These are phyloP conservation scores for Cordyceps cicadae DNA, from an alignment of 2,329 filamentous ascomycete species.

Conservation along the genomic window DNA sequence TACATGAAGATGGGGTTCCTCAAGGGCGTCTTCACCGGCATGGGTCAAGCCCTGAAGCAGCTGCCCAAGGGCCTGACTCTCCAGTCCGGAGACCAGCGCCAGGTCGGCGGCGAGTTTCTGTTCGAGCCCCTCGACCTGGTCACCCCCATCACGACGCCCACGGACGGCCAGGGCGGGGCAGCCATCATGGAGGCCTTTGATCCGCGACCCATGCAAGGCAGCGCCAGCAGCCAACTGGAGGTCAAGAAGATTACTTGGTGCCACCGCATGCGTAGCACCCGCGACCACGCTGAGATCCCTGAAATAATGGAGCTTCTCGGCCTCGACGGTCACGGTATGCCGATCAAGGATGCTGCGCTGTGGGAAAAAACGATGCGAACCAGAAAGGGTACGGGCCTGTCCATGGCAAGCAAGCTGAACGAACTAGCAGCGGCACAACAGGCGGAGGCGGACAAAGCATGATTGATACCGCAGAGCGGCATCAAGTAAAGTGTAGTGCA, in stretches of 20 bases:
- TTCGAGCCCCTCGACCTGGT: slow-evolving; percentile 49
- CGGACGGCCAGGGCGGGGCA: slow-evolving; percentile 22
- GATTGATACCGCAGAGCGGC: background rate
- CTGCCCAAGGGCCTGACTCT: slow-evolving; percentile 49
- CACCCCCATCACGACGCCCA: slow-evolving; percentile 38
- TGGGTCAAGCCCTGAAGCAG: slow-evolving; percentile 53
- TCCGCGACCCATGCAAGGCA: slow-evolving; percentile 7
- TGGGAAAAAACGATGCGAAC: slow-evolving; percentile 38
- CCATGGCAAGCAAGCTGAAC: slow-evolving; percentile 42
- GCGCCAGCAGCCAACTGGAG: slow-evolving; percentile 27
- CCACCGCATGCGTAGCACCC: slow-evolving; percentile 70
- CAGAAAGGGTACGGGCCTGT: slow-evolving; percentile 47
- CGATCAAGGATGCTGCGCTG: slow-evolving; percentile 32
- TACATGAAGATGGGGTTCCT: slow-evolving; percentile 54
- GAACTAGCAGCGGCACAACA: slow-evolving; percentile 15
- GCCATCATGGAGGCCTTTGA: slow-evolving; percentile 15
- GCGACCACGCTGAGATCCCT: slow-evolving; percentile 66
- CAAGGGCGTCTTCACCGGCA: slow-evolving; percentile 40
- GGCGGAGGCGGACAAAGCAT: background rate
- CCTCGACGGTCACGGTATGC: slow-evolving; percentile 35
- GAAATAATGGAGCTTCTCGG: slow-evolving; percentile 58
- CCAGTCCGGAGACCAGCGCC: slow-evolving; percentile 56
- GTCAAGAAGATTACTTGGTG: slow-evolving; percentile 67
- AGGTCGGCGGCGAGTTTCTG: slow-evolving; percentile 73
- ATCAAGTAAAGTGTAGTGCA: background rate